These are phyloP conservation scores for Phytopythium litorale DNA, from an alignment of 352 stramenopile species.

Conservation along the genomic window DNA sequence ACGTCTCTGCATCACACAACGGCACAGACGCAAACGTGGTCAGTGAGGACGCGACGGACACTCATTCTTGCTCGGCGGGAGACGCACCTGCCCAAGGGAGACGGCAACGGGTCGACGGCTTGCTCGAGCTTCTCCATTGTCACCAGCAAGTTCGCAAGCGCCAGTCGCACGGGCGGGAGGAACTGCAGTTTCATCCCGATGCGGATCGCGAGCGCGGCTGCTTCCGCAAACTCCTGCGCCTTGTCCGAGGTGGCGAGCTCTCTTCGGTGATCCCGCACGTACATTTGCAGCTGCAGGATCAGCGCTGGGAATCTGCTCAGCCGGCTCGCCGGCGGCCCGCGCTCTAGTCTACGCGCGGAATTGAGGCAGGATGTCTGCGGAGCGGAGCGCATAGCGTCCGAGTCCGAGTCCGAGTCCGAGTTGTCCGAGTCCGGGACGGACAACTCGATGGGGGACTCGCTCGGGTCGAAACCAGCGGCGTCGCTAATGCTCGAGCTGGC, in stretches of 20 bases:
- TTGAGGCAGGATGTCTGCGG: conserved; percentile 17
- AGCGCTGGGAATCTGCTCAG: conserved; percentile 17
- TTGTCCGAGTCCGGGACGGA: conserved; percentile 13
- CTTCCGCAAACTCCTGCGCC: conserved; percentile 13
- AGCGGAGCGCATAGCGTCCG: conserved; percentile 9
- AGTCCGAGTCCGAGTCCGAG: conserved; percentile 20
- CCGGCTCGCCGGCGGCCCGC: conserved; percentile 7
- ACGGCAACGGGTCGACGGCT: conserved; percentile 17
- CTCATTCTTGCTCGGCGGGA: not conserved
- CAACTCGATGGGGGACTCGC: conserved; percentile 15
- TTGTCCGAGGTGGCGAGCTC: conserved; percentile 11
- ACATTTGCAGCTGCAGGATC: conserved; percentile 19
- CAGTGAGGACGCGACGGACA: not conserved
- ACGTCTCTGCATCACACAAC: not conserved
- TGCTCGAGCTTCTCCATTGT: conserved; percentile 20
- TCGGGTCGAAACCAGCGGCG: conserved; percentile 1
- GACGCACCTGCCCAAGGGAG: conserved; percentile 16
- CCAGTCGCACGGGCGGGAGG: conserved; percentile 12
- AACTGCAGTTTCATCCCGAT: conserved; percentile 19
- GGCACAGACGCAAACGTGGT: not conserved
- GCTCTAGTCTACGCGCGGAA: conserved; percentile 13
- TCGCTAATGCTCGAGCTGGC: not conserved
- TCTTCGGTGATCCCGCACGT: conserved; percentile 14
- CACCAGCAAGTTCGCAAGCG: conserved; percentile 16
- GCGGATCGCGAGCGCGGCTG: conserved; percentile 14